Evolutionary conservation across 768 basidiomycete genomes (phyloP).

Genomic region (Lenzites betulinus): DNA sequence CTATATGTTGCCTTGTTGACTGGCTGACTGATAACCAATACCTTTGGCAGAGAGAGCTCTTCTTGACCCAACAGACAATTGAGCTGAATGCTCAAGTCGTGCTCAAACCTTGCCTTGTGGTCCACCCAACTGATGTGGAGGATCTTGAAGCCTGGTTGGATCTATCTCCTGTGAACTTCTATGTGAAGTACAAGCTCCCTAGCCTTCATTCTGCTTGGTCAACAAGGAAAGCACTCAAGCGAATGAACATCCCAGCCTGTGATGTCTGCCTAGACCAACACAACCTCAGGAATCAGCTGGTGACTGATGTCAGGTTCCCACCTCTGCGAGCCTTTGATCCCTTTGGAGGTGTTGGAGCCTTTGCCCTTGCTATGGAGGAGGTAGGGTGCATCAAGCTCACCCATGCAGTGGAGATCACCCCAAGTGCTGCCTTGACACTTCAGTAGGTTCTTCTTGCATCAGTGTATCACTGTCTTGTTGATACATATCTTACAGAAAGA

Average conservation of each 20-base stretch:
- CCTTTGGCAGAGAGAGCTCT: constrained; percentile 61
- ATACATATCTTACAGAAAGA: constrained; percentile 41
- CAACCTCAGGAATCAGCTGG: constrained; percentile 33
- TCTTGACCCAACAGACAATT: constrained; percentile 52
- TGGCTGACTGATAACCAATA: neutral
- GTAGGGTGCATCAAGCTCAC: constrained; percentile 58
- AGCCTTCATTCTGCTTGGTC: constrained; percentile 35
- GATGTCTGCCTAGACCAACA: constrained; percentile 40
- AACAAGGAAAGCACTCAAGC: constrained; percentile 44
- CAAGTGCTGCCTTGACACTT: constrained; percentile 70
- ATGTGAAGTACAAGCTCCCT: constrained; percentile 52
- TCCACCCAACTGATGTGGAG: constrained; percentile 4
- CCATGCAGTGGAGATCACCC: constrained; percentile 72
- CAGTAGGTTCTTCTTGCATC: constrained; percentile 43
- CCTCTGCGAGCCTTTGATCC: constrained; percentile 42
- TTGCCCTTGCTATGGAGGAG: constrained; percentile 58
- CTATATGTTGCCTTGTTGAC: neutral
- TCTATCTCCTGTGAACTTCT: constrained; percentile 60
- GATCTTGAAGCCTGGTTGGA: constrained; percentile 48
- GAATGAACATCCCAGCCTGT: constrained; percentile 48
- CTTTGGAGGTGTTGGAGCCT: constrained; percentile 57
- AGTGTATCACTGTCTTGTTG: neutral
- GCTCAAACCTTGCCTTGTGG: constrained; percentile 44
- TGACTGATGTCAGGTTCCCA: constrained; percentile 37
- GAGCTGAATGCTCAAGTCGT: constrained; percentile 40